Evolutionary conservation across 2,329 filamentous ascomycete species (phyloP).

Genomic region (Dactylellina drechsleri): DNA sequence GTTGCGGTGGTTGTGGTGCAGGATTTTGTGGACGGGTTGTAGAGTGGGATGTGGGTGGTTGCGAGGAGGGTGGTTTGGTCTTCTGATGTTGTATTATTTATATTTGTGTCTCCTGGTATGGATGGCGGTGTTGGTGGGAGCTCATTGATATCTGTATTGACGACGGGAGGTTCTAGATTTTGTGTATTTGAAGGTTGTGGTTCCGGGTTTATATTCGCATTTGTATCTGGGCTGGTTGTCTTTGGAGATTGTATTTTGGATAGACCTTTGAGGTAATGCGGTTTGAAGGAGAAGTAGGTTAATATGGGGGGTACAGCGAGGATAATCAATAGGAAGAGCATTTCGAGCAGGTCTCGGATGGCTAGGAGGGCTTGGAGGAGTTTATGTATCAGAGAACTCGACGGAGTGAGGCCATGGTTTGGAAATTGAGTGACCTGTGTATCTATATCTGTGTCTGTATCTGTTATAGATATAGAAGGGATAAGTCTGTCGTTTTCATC

Average conservation of each 20-base stretch:
- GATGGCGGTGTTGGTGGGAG: not conserved
- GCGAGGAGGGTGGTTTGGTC: not conserved
- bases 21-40: slow-evolving; percentile 12
- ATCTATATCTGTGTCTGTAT: too few relatives aligned
- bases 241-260: slow-evolving; percentile 1
- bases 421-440: too few relatives aligned
- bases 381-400: not conserved
- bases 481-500: too few relatives aligned
- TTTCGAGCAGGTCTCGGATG: slow-evolving; percentile 3
- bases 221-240: not conserved
- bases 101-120: not conserved
- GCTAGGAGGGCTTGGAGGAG: too few relatives aligned
- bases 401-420: not conserved
- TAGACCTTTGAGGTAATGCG: slow-evolving; percentile 5
- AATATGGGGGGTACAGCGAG: not conserved
- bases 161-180: not conserved
- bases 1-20: not conserved
- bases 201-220: not conserved
- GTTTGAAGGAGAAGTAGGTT: slow-evolving; percentile 10
- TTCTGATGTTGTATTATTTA: not conserved
- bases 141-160: not conserved
- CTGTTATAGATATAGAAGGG: too few relatives aligned
- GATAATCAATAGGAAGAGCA: not conserved
- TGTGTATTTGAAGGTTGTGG: not conserved
- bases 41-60: slow-evolving; percentile 6